These are phyloP conservation scores for Pythium brachiatum DNA, from an alignment of 352 stramenopile genomes.

Conservation along the genomic window DNA sequence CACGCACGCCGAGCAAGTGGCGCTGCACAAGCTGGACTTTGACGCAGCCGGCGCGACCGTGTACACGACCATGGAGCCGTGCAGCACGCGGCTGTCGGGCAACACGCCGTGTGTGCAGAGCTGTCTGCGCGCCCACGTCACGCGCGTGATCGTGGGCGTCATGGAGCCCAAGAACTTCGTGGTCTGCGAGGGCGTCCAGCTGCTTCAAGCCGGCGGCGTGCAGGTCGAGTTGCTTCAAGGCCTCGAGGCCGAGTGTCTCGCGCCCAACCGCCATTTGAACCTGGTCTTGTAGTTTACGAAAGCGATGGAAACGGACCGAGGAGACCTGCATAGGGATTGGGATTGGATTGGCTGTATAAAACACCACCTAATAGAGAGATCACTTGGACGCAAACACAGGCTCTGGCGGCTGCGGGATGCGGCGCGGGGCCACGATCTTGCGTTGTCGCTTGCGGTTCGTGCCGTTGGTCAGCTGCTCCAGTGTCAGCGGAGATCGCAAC, in stretches of 20 bases:
- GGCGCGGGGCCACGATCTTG: conserved; percentile 46
- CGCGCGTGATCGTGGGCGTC: conserved; percentile 77
- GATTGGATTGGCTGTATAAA: too few species aligned
- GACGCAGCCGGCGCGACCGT: conserved; percentile 62
- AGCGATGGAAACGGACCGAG: neutral
- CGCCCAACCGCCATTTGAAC: conserved; percentile 69
- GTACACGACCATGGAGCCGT: conserved; percentile 91
- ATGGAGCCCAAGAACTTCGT: conserved; percentile 90
- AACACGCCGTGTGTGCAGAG: conserved; percentile 81
- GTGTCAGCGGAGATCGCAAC: conserved; percentile 10
- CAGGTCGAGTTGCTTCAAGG: conserved; percentile 67
- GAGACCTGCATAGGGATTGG: too few species aligned
- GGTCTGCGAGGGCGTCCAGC: conserved; percentile 68
- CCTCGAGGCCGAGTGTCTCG: conserved; percentile 73
- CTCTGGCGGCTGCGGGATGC: conserved; percentile 35
- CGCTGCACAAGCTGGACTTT: conserved; percentile 77
- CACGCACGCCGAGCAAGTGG: conserved; percentile 88
- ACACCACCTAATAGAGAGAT: neutral
- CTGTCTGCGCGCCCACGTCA: conserved; percentile 64
- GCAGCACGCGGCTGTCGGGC: conserved; percentile 79
- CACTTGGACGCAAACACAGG: neutral
- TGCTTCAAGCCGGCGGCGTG: conserved; percentile 68
- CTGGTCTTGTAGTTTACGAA: conserved; percentile 40
- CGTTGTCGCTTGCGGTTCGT: conserved; percentile 53
- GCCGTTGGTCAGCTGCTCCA: conserved; percentile 8